These are phyloP conservation scores for Fusarium mangiferae DNA, from an alignment of 2,329 filamentous ascomycete genomes.

Conservation along the genomic window DNA sequence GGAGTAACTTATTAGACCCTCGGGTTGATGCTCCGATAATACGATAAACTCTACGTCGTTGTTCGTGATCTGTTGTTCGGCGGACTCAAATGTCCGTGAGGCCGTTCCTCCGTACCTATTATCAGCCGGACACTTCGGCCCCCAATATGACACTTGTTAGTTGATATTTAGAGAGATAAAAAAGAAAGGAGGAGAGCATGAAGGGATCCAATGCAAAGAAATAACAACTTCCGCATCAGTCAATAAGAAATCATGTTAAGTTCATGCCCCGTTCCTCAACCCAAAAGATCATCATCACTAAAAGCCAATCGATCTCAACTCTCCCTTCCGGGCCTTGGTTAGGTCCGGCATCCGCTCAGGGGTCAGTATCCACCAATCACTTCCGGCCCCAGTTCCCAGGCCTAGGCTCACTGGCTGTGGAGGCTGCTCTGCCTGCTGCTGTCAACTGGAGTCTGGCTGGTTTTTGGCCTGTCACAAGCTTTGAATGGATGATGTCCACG, in stretches of 20 bases:
- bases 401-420: not conserved
- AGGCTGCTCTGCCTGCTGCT: conserved; percentile 1
- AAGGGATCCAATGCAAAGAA: not conserved
- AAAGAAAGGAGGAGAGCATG: not conserved
- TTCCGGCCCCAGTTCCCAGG: not conserved
- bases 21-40: not conserved
- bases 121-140: conserved; percentile 4
- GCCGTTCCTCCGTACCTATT: conserved; percentile 1
- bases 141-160: not conserved
- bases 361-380: conserved; percentile 32
- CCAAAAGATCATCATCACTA: not conserved
- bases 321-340: not conserved
- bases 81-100: conserved; percentile 17
- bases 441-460: not conserved
- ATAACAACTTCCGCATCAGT: conserved; percentile 3
- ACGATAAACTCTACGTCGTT: not conserved
- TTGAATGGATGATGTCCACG: not conserved
- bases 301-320: conserved; percentile 18
- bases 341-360: conserved; percentile 13
- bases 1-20: not conserved
- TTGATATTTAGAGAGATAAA: not conserved
- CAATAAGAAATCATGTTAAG: conserved; percentile 1
- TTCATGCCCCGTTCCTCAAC: conserved; percentile 6
- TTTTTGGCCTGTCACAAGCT: conserved; percentile 33
- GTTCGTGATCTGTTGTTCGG: not conserved